A percentile compares a stretch with the other conserved stretches of the same genome.
These are phyloP conservation scores for Camellia japonica DNA, from an alignment of 148 eudicot species.

Conservation along the genomic window DNA sequence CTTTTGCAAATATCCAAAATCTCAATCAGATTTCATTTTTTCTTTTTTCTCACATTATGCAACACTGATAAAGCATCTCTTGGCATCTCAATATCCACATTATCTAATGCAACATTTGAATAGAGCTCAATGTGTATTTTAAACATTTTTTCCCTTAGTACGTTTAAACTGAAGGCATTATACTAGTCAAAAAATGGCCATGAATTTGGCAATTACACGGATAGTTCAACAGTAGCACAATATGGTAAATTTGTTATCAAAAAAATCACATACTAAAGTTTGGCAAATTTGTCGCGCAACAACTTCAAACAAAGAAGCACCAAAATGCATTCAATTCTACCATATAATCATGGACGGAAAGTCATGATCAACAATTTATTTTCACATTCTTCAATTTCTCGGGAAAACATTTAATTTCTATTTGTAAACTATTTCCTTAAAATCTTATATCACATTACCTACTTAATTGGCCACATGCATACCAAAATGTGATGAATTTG, in stretches of 20 bases:
- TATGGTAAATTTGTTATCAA: not conserved
- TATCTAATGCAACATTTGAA: not conserved
- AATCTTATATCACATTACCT: too few species aligned
- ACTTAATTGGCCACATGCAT: too few species aligned
- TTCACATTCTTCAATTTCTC: not conserved
- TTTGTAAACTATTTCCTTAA: too few species aligned
- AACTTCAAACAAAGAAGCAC: not conserved
- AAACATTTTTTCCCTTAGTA: not conserved
- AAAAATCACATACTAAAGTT: not conserved
- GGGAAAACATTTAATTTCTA: not conserved
- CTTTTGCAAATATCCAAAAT: not conserved
- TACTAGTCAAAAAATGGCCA: too few species aligned
- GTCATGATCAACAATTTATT: not conserved
- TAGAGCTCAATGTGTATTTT: not conserved
- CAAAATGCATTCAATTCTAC: not conserved
- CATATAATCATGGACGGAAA: not conserved
- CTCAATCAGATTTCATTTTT: not conserved
- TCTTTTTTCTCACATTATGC: not conserved
- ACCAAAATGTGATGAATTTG: too few species aligned
- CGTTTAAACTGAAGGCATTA: not conserved
- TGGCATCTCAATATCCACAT: not conserved
- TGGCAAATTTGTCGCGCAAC: not conserved
- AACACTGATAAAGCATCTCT: not conserved
- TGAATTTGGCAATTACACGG: not conserved
- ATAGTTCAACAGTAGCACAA: not conserved